Percentiles rank a stretch among this genome's conserved stretches.
These are phyloP conservation scores for Lichtheimia corymbifera DNA, from an alignment of 371 early-diverging fungal genomes.

Conservation along the genomic window DNA sequence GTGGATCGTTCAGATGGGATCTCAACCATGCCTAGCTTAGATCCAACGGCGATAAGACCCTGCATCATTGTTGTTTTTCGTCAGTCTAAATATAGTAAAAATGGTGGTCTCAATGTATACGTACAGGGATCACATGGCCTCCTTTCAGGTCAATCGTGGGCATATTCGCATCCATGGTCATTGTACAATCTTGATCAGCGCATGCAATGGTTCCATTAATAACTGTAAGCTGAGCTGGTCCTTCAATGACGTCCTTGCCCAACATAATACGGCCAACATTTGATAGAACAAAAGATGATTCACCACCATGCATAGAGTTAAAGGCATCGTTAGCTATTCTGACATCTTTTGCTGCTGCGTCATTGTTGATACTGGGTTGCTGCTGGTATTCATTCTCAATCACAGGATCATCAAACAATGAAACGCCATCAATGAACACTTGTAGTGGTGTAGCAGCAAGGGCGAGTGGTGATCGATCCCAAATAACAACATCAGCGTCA, in stretches of 20 bases:
- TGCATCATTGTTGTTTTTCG: neutral
- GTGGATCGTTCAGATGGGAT: constrained; percentile 57
- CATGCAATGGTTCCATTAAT: constrained; percentile 49
- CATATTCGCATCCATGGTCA: constrained; percentile 4
- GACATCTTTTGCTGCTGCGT: no score
- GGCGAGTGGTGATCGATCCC: constrained; percentile 63
- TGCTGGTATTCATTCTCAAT: neutral
- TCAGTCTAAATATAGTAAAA: neutral
- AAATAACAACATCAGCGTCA: constrained; percentile 79
- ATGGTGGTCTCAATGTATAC: neutral
- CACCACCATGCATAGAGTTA: no score
- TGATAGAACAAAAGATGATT: constrained; percentile 26
- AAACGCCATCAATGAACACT: constrained; percentile 73
- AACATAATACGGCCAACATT: constrained; percentile 38
- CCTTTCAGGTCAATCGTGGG: constrained; percentile 33
- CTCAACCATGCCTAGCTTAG: constrained; percentile 60
- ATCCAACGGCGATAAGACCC: constrained; percentile 54
- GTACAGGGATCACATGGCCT: constrained; percentile 40
- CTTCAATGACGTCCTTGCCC: constrained; percentile 14
- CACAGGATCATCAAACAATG: constrained; percentile 43
- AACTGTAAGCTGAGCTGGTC: constrained; percentile 31
- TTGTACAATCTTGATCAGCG: constrained; percentile 33
- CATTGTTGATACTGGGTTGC: no score
- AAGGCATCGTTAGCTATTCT: no score
- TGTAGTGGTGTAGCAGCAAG: constrained; percentile 71